Conservation (phyloP, 495 filamentous ascomycete genomes). For the Annulohypoxylon moriforme region DNA sequence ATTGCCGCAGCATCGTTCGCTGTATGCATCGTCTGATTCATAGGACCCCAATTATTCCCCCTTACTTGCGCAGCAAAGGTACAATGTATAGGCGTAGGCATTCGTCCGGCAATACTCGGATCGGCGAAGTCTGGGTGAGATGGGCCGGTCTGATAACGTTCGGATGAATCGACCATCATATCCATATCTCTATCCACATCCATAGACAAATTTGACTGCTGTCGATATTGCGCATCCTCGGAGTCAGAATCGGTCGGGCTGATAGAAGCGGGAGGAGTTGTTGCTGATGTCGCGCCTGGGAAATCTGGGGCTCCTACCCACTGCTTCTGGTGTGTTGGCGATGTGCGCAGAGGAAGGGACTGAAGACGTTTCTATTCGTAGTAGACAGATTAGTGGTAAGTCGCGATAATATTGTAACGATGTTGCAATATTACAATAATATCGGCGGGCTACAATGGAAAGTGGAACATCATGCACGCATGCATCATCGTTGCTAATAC, state of each 20-base stretch:
- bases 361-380: slow-evolving; percentile 60
- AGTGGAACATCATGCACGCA: not conserved
- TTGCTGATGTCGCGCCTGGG: slow-evolving; percentile 22
- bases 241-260: slow-evolving; percentile 54
- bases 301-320: slow-evolving; percentile 52
- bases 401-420: not conserved
- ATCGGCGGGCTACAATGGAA: not conserved
- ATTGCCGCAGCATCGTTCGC: slow-evolving; percentile 45
- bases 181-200: slow-evolving; percentile 65
- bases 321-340: slow-evolving; percentile 55
- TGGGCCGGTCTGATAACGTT: slow-evolving; percentile 49
- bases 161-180: slow-evolving; percentile 57
- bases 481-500: slow-evolving; percentile 23
- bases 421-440: not conserved
- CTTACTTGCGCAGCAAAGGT: slow-evolving; percentile 60
- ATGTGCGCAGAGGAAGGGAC: slow-evolving; percentile 56
- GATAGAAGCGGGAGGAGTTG: slow-evolving; percentile 45
- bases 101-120: slow-evolving; percentile 52
- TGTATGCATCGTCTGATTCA: slow-evolving; percentile 32
- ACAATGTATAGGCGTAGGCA: slow-evolving; percentile 67
- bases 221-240: slow-evolving; percentile 46
- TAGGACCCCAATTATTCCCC: slow-evolving; percentile 55
- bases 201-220: slow-evolving; percentile 37
- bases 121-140: slow-evolving; percentile 40
- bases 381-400: slow-evolving; percentile 10